phyloP scores from a whole-genome alignment of 768 basidiomycete genomes.

The Daedaleopsis nitida region DNA sequence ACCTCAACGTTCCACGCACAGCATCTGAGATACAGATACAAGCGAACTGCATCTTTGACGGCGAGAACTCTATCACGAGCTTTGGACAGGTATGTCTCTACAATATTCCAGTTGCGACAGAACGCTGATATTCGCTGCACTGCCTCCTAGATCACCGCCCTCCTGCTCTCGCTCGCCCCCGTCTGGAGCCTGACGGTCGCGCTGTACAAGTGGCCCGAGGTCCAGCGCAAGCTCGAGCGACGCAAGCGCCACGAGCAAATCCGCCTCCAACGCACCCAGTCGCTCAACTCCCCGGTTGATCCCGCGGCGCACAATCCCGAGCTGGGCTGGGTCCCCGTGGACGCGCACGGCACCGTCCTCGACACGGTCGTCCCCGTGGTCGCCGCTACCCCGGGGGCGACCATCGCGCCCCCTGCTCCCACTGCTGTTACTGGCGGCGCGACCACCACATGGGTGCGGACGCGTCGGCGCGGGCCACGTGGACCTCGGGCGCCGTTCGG shows the following conservation, averaged over 20 bases:
- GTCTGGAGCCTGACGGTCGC: slow-evolving; percentile 28
- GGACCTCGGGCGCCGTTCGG: not conserved
- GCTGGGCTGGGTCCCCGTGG: not conserved
- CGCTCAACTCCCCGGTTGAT: not conserved
- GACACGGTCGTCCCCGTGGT: not conserved
- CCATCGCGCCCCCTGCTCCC: no score
- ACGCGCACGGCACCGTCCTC: not conserved
- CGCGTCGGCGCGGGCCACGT: no score
- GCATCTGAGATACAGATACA: slow-evolving; percentile 26
- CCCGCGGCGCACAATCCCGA: not conserved
- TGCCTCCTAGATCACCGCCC: slow-evolving; percentile 25
- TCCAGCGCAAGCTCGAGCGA: slow-evolving; percentile 3
- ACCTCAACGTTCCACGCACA: slow-evolving; percentile 1
- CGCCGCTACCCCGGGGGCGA: no score
- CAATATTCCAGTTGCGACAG: no score
- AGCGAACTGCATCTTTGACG: slow-evolving; percentile 24
- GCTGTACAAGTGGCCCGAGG: slow-evolving; percentile 20
- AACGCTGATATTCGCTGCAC: no score
- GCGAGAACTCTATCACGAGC: slow-evolving; percentile 26
- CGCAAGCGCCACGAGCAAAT: not conserved
- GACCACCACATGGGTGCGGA: no score
- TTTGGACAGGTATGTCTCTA: slow-evolving; percentile 26
- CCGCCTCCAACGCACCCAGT: not conserved
- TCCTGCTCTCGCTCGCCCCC: slow-evolving; percentile 25
- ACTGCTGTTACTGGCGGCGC: no score